Evolutionary conservation across 2,329 filamentous ascomycete genomes (phyloP).

Genomic region (Colletotrichum sp.): DNA sequence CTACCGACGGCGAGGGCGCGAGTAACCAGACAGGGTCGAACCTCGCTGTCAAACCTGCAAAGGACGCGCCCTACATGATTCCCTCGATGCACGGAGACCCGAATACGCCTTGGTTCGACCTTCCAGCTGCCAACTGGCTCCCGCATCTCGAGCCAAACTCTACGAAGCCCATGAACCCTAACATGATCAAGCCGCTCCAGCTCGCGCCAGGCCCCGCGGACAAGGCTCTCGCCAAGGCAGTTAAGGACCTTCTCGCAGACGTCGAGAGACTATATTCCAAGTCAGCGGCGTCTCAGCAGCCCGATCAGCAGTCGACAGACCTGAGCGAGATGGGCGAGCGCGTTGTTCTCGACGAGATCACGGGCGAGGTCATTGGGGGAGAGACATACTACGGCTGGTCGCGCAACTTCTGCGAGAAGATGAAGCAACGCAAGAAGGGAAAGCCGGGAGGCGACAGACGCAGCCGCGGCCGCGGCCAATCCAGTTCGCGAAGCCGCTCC

Average conservation of each 20-base stretch:
- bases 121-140: constrained; percentile 82
- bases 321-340: constrained; percentile 78
- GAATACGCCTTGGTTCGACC: constrained; percentile 76
- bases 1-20: constrained; percentile 14
- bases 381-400: constrained; percentile 93
- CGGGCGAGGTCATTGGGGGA: constrained; percentile 65
- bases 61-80: constrained; percentile 69
- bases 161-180: constrained; percentile 72
- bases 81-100: constrained; percentile 79
- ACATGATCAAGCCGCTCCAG: constrained; percentile 73
- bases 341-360: constrained; percentile 68
- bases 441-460: constrained; percentile 22
- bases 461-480: constrained; percentile 36
- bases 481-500: constrained; percentile 33
- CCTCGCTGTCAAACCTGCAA: constrained; percentile 33
- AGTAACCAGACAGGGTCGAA: constrained; percentile 22
- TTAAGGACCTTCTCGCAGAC: constrained; percentile 73
- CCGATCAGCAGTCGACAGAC: constrained; percentile 56
- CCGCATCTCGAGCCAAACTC: constrained; percentile 80
- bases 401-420: constrained; percentile 77
- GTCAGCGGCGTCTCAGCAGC: constrained; percentile 44
- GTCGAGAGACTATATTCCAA: constrained; percentile 71
- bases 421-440: constrained; percentile 62
- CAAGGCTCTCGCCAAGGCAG: constrained; percentile 65
- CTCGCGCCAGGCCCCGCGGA: constrained; percentile 72